Evolutionary conservation across 768 basidiomycete genomes (phyloP).

Genomic region (Polyporus arcularius): DNA sequence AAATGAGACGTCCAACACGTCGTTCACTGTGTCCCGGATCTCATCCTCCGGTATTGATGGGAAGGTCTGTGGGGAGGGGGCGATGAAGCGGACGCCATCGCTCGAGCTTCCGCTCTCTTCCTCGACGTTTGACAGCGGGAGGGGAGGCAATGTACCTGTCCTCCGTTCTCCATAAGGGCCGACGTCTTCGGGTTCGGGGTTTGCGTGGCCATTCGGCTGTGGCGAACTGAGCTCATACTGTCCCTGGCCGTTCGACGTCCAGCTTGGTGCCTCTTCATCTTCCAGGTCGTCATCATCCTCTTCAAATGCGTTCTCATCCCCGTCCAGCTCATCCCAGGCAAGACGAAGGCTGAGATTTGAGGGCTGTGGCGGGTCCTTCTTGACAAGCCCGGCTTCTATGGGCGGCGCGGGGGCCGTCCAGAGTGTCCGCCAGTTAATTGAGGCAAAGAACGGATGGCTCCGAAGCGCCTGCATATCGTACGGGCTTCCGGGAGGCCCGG

Average conservation of each 20-base stretch:
- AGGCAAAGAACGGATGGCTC: slow-evolving; percentile 60
- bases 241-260: slow-evolving; percentile 51
- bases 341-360: slow-evolving; percentile 19
- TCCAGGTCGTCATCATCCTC: slow-evolving; percentile 25
- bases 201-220: slow-evolving; percentile 14
- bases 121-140: slow-evolving; percentile 10
- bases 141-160: slow-evolving; percentile 29
- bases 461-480: slow-evolving; percentile 51
- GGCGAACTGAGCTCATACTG: slow-evolving; percentile 1
- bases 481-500: slow-evolving; percentile 41
- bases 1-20: slow-evolving; percentile 19
- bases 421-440: slow-evolving; percentile 60
- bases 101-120: slow-evolving; percentile 9
- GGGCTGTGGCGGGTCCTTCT: slow-evolving; percentile 38
- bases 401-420: slow-evolving; percentile 66
- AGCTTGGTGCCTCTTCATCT: slow-evolving; percentile 45
- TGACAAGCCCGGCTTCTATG: slow-evolving; percentile 59
- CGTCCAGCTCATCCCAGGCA: slow-evolving; percentile 56
- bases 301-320: slow-evolving; percentile 32
- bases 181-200: slow-evolving; percentile 33
- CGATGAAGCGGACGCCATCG: slow-evolving; percentile 27
- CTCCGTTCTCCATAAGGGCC: slow-evolving; percentile 48
- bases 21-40: slow-evolving; percentile 16
- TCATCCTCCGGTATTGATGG: slow-evolving; percentile 23
- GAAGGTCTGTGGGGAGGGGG: slow-evolving; percentile 12